Evolutionary conservation across 345 rosid species (phyloP), one percentile per base, ranked within the genome.

Genomic region (Theobroma cacao): DNA sequence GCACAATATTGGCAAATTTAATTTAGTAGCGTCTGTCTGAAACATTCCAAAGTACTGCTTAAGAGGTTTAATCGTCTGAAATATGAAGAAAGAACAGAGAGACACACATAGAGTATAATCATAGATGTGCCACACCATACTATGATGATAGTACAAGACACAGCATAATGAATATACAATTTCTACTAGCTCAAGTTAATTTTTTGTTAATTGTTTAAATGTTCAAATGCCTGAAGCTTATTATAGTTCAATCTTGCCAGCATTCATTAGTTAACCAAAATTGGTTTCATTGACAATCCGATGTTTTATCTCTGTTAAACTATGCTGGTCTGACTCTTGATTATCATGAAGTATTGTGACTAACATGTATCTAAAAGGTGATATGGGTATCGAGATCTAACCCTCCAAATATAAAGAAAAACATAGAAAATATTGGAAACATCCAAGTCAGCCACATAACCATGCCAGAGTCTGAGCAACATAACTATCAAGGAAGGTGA

Each of bases 21-120:
- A n/a, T 14, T 59, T 24, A 41, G 34, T 43, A 12, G 13, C 24
- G 73, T 43, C 18, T 26, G 34, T 59, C 34, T 26, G 55, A 68
- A 48, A 68, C 73, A 45, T 15, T 43, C 34, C 45, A 68, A 68
- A 68, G n/a, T 43, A 68, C 73, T 7, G 53, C 53, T 13, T 68
- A 43, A 43, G 33, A 26, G 2, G 31, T 43, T 45, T 6, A 26
- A 45, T 1, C 26, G 36, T 31, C 38, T 45, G 5, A 69, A 69
- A 68, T 43, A 43, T 34, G 47, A 28, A 69, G 56, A 26, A 43
- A 68, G 55, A 69, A 40, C 10, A 60, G 36, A 60, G 5, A 30
- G 1, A 28, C 34, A 26, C 7, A 59, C 63, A 28, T 1, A 59
- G 7, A 58, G 14, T 22, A 56, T 22, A 17, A 15, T 10, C 30